Base-by-base conservation (phyloP, 352 stramenopile species). In the Thraustotheca clavata region DNA sequence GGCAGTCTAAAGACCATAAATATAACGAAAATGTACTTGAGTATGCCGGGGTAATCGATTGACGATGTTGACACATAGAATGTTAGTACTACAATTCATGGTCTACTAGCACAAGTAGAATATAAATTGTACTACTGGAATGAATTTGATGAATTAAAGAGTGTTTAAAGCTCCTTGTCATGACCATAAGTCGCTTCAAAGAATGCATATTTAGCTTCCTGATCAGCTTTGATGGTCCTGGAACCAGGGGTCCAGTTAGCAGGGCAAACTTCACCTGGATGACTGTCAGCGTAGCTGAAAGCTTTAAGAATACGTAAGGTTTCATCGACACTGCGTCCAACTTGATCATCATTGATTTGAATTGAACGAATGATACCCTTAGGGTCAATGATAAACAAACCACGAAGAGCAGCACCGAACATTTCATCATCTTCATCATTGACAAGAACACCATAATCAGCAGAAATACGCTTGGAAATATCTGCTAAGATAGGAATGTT, bases 191-290 rank as follows among this genome's bases (percentile, higher is more conserved):
- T 69, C 49, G 81, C 75, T 34, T 76, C 60, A 59, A 85, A 88
- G 50, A 70, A 71, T 71, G 89, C 80, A 62, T 90, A 86, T 71
- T 89, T 89, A 63, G 86, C 77, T 16, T 86, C 69, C 73, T 89
- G 80, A 72, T 94, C 68, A 26, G 80, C 88, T 78, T 89, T 91
- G 69, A 94, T 94, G 36, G 83, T 92, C 68, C 91, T 77, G 39
- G 72, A 74, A 57, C 83, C 81, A 11, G 83, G 80, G 70, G 86
- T 91, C 84, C 82, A 94, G 77, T 92, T 92, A 38, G 84, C 84
- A 16, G 83, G 83, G 67, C 84, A 94, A 8, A 89, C 84, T 59
- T 88, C 71, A 29, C 67, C 67, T 8, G 80, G 78, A 69, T 94
- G 84, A 34, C 69, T 68, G 16, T 73, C 77, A 11, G 79, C 49